These are phyloP conservation scores for Grigorovia transvaalensis DNA, from an alignment of 805 yeast genomes.

Conservation along the genomic window DNA sequence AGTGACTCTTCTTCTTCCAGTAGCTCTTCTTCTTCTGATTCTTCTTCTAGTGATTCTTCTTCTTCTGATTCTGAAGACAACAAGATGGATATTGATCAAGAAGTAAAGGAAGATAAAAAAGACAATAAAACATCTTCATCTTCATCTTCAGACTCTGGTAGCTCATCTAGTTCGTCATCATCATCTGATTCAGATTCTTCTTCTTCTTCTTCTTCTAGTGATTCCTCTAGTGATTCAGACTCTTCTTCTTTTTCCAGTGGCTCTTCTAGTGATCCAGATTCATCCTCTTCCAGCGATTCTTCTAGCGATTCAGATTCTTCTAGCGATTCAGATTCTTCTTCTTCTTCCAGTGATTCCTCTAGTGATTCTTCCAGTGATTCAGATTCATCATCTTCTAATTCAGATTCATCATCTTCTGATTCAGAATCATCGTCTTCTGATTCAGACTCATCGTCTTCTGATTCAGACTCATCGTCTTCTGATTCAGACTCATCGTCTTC, in stretches of 20 bases:
- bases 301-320: conserved; percentile 6
- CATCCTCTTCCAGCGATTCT: conserved; percentile 7
- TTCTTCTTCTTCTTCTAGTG: conserved; percentile 6
- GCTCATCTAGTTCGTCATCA: conserved; percentile 3
- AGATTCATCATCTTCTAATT: too few relatives aligned
- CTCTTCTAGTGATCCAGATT: conserved; percentile 6
- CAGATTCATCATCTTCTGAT: too few relatives aligned
- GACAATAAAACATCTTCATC: too few relatives aligned
- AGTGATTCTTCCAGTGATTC: not conserved
- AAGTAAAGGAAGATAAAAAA: too few relatives aligned
- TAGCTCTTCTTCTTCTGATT: conserved; percentile 2
- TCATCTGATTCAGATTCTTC: conserved; percentile 1
- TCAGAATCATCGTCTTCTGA: too few relatives aligned
- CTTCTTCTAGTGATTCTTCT: conserved; percentile 1
- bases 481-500: too few relatives aligned
- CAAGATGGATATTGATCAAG: too few relatives aligned
- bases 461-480: too few relatives aligned
- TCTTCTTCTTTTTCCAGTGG: too few relatives aligned
- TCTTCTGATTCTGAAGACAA: not conserved
- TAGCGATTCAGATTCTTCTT: conserved; percentile 5
- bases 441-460: too few relatives aligned
- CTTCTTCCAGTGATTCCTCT: conserved; percentile 19
- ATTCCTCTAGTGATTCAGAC: conserved; percentile 13
- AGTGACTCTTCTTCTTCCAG: conserved; percentile 3
- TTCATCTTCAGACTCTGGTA: not conserved